Base-by-base conservation (phyloP, 257 asterid species). In the Solanum infundibuliforme region DNA sequence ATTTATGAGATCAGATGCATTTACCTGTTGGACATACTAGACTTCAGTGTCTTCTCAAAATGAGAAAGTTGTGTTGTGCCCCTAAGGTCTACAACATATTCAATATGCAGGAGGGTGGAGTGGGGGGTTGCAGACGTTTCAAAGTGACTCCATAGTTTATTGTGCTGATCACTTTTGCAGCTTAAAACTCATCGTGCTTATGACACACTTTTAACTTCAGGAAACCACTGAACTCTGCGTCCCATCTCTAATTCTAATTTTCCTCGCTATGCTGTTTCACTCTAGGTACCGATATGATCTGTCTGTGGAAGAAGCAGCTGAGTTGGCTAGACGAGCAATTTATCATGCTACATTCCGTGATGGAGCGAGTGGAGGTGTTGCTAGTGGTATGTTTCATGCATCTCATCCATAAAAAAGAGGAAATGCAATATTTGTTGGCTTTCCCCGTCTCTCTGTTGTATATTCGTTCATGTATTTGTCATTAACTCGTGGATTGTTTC, bases 341-440 rank as follows among this genome's bases (percentile, higher is more conserved):
- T 95, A 95, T 92, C 98, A 95, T 86, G 98, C 98, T 27, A 95
- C 98, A 39, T 95, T 95, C 90, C 96, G 98, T 89, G 98, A 94
- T 89, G 98, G 97, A 82, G 98, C 97, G 81, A 93, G 98, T 81
- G 98, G 98, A 89, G 98, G 98, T 86, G 96, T 95, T 91, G 98
- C 96, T 31, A 93, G 96, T 85, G 98, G 98, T 95, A 91, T 23
- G 66, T 34, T 21, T 77, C 86, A 12, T 36, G 66, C 84, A 69
- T 83, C 87, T 18, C 39, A 86, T 48, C 84, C 69, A 68, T 32
- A 65, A 9, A 39, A 72, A 29, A 14, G 32, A 43, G 62, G 41
- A 46, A 27, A 71, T 74, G 21, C 79, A 11, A 41, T 83, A 20
- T 29, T 18, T 10, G 8, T 32, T 18, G 83, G 52, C 43, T 36